phyloP scores from a whole-genome alignment of 306 rosid species.

The Leucaena leucocephala region DNA sequence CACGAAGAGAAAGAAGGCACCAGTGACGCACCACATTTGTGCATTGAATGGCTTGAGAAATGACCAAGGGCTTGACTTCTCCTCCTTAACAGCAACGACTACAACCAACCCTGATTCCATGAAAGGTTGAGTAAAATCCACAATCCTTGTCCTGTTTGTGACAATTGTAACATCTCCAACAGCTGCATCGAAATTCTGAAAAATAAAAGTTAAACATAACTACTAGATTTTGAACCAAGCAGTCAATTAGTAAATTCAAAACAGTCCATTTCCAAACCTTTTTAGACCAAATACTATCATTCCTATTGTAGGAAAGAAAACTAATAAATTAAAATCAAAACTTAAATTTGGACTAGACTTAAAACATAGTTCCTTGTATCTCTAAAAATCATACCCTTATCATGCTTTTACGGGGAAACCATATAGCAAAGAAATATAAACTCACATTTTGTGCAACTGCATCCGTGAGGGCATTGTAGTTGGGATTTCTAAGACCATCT shows the following conservation, averaged over 20 bases:
- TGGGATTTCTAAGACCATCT: conserved; percentile 66
- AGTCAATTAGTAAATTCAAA: background rate
- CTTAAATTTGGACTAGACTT: background rate
- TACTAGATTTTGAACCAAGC: conserved; percentile 27
- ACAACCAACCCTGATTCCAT: conserved; percentile 78
- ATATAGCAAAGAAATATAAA: conserved; percentile 13
- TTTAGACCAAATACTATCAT: conserved; percentile 4
- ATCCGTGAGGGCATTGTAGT: conserved; percentile 49
- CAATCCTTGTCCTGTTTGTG: conserved; percentile 74
- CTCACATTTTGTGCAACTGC: conserved; percentile 78
- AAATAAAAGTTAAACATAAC: conserved; percentile 33
- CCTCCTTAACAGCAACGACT: conserved; percentile 63
- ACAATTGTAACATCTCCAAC: conserved; percentile 85
- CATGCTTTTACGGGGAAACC: background rate
- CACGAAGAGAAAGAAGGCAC: conserved; percentile 69
- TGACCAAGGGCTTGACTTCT: conserved; percentile 80
- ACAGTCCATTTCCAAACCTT: conserved; percentile 15
- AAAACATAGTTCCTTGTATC: background rate
- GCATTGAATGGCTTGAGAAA: conserved; percentile 73
- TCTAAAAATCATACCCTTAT: background rate
- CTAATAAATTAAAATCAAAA: conserved; percentile 2
- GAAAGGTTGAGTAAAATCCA: conserved; percentile 90
- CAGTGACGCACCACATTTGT: conserved; percentile 81
- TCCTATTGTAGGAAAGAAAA: background rate
- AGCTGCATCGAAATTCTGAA: conserved; percentile 79